These are phyloP conservation scores for Neurospora tetrasperma DNA, from an alignment of 495 filamentous ascomycete species.

Conservation along the genomic window DNA sequence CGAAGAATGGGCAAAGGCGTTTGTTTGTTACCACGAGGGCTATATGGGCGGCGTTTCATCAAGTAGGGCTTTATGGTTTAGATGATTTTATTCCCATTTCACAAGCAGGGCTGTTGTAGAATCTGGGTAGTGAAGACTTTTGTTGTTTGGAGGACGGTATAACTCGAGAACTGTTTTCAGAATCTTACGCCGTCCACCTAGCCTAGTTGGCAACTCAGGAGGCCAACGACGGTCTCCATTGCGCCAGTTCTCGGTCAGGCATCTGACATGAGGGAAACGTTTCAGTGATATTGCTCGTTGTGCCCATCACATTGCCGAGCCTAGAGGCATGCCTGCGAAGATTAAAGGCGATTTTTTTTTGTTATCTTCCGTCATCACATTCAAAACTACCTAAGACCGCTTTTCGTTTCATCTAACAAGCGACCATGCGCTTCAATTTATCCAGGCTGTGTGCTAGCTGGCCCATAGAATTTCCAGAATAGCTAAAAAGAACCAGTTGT, in stretches of 20 bases:
- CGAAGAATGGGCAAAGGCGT: neutral
- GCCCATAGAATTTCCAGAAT: neutral
- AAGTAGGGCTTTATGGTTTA: neutral
- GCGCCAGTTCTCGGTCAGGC: neutral
- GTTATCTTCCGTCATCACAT: neutral
- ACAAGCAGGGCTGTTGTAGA: neutral
- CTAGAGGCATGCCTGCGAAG: neutral
- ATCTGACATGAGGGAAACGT: neutral
- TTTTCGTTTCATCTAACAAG: neutral
- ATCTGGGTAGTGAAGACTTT: neutral
- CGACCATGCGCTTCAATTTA: neutral
- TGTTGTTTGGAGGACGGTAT: neutral
- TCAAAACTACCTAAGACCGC: neutral
- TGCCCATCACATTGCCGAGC: neutral
- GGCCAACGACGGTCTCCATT: neutral
- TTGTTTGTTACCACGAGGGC: neutral
- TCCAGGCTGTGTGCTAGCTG: neutral
- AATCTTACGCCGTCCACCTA: neutral
- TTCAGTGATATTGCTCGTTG: neutral
- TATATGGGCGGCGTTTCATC: neutral
- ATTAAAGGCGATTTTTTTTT: neutral
- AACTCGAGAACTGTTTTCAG: neutral
- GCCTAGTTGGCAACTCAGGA: neutral
- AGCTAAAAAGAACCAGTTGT: neutral
- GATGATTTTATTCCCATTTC: neutral